Percentiles rank a stretch among this genome's conserved stretches.
These are phyloP conservation scores for Blastocystis sp. DNA, from an alignment of 352 stramenopile species.

Conservation along the genomic window DNA sequence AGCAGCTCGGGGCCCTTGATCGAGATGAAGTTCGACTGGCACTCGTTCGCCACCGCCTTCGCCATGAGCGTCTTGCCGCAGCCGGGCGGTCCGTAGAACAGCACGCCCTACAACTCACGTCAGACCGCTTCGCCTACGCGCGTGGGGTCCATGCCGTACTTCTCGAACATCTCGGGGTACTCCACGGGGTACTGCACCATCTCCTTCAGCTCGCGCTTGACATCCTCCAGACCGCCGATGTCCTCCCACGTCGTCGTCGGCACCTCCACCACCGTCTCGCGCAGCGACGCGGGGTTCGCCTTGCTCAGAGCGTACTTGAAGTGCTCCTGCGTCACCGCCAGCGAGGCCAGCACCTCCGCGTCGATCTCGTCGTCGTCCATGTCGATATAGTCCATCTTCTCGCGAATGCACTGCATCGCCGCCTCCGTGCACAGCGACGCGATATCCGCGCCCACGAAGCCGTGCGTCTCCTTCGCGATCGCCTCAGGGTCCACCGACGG, in stretches of 20 bases:
- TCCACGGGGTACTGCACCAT: constrained; percentile 99
- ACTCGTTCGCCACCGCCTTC: constrained; percentile 99
- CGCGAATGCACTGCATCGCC: constrained; percentile 91
- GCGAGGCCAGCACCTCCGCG: constrained; percentile 96
- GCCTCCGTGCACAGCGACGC: constrained; percentile 96
- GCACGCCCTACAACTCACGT: constrained; percentile 92
- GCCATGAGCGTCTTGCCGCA: constrained; percentile 99
- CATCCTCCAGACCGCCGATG: constrained; percentile 95
- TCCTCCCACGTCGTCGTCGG: constrained; percentile 97
- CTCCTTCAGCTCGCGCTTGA: constrained; percentile 98
- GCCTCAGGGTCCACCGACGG: constrained; percentile 96
- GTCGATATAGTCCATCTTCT: constrained; percentile 99
- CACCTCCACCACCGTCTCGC: constrained; percentile 98
- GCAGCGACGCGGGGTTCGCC: constrained; percentile 96
- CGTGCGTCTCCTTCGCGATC: constrained; percentile 96
- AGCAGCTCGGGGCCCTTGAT: constrained; percentile 98
- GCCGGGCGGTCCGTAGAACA: constrained; percentile 99
- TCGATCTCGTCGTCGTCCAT: constrained; percentile 99
- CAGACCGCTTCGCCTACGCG: constrained; percentile 77
- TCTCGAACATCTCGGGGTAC: constrained; percentile 99
- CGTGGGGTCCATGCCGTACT: constrained; percentile 86
- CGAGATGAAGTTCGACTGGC: constrained; percentile 99
- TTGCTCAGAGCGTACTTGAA: constrained; percentile 97
- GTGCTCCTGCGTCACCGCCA: constrained; percentile 96
- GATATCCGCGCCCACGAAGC: constrained; percentile 99